Percentiles rank a stretch among this genome's conserved stretches.
These are phyloP conservation scores for Sporothrix schenckii DNA, from an alignment of 2,329 filamentous ascomycete genomes.

Conservation along the genomic window DNA sequence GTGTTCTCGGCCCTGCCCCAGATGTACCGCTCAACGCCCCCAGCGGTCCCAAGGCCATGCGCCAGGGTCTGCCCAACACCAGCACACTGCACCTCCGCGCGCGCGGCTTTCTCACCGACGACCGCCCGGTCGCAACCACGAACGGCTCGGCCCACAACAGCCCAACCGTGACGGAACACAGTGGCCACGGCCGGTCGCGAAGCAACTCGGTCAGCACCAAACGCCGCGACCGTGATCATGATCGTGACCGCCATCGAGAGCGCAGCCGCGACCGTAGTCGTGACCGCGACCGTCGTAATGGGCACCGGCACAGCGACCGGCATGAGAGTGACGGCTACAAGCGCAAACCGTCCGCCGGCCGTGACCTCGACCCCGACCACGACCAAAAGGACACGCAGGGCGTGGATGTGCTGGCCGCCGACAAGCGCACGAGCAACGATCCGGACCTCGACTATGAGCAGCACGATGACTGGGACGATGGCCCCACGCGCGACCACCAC, in stretches of 20 bases:
- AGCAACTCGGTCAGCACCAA: conserved; percentile 51
- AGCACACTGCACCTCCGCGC: conserved; percentile 68
- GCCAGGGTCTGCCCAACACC: conserved; percentile 82
- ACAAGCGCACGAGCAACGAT: conserved; percentile 12
- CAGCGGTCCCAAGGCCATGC: conserved; percentile 92
- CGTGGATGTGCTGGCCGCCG: not conserved
- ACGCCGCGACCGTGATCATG: conserved; percentile 42
- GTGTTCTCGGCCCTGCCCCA: not conserved
- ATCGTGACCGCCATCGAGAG: conserved; percentile 42
- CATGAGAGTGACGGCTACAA: not conserved
- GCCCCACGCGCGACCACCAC: not conserved
- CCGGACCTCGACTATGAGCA: conserved; percentile 32
- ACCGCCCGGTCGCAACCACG: conserved; percentile 7
- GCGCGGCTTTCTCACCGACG: conserved; percentile 42
- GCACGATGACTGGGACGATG: conserved; percentile 28
- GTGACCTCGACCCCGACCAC: not conserved
- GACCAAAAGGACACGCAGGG: not conserved
- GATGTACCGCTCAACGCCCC: conserved; percentile 72
- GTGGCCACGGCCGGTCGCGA: conserved; percentile 48
- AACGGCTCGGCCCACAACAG: conserved; percentile 32
- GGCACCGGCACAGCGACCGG: conserved; percentile 36
- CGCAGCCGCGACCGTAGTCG: conserved; percentile 43
- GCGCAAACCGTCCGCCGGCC: not conserved
- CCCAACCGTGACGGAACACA: conserved; percentile 34
- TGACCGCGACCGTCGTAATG: conserved; percentile 41